Conservation (phyloP, 352 stramenopile genomes). For the Blastocystis sp. region DNA sequence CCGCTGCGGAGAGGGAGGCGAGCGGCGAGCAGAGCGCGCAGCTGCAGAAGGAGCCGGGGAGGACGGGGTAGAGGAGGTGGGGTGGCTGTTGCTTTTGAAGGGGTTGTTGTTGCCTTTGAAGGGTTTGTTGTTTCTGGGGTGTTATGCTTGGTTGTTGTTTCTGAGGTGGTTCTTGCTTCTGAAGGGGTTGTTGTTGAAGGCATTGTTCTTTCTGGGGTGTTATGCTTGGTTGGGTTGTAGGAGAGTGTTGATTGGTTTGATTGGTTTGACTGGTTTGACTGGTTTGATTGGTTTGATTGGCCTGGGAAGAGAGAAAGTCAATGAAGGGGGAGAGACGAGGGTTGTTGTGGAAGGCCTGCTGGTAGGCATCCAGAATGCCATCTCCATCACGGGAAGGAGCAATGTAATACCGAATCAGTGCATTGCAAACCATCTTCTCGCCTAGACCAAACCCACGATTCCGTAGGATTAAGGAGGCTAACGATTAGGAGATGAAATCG, state of each 20-base stretch:
- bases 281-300: not conserved
- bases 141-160: too few species aligned
- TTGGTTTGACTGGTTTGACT: not conserved
- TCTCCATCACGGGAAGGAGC: not conserved
- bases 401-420: not conserved
- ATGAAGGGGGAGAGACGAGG: slow-evolving; percentile 33
- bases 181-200: too few species aligned
- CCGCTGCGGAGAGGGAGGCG: not conserved
- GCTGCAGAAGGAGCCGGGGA: slow-evolving; percentile 25
- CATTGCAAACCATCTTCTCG: not conserved
- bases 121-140: too few species aligned
- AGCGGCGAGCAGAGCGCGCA: slow-evolving; percentile 43
- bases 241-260: too few species aligned
- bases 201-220: too few species aligned
- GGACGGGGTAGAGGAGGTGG: not conserved
- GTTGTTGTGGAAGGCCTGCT: slow-evolving; percentile 10
- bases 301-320: not conserved
- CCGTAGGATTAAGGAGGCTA: slow-evolving; percentile 30
- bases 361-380: not conserved
- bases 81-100: too few species aligned
- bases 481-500: not conserved
- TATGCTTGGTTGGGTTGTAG: too few species aligned
- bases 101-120: too few species aligned
- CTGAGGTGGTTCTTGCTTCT: too few species aligned
- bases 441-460: slow-evolving; percentile 45